These are phyloP conservation scores for Phlebopus sp. DNA, from an alignment of 1,284 basidiomycete species.

Conservation along the genomic window DNA sequence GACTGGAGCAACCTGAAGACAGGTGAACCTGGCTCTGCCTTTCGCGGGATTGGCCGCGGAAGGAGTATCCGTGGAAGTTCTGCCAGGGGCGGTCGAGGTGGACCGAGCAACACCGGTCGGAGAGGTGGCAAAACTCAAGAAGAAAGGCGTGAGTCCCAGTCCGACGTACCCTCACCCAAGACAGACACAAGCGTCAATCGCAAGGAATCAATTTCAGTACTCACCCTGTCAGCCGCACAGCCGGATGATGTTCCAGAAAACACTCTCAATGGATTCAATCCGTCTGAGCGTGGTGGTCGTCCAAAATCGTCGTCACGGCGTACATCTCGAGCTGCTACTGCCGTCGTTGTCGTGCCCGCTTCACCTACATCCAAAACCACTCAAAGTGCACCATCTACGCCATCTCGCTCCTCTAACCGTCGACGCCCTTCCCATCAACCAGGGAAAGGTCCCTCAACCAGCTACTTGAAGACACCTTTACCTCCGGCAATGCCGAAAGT, in stretches of 20 bases:
- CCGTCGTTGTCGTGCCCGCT: conserved; percentile 28
- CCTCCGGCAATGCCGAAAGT: conserved; percentile 23
- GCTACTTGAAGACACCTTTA: conserved; percentile 15
- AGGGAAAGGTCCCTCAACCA: conserved; percentile 14
- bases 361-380: conserved; percentile 30
- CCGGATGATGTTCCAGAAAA: conserved; percentile 18
- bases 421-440: conserved; percentile 37
- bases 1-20: conserved; percentile 42
- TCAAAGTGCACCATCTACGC: conserved; percentile 29
- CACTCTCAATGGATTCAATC: conserved; percentile 12
- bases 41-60: conserved; percentile 39
- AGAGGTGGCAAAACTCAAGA: conserved; percentile 23
- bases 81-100: conserved; percentile 27
- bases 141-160: conserved; percentile 23
- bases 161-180: conserved; percentile 17
- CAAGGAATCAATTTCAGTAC: conserved; percentile 14
- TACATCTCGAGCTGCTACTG: conserved; percentile 35
- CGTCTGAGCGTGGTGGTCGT: conserved; percentile 28
- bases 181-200: conserved; percentile 16
- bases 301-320: conserved; percentile 37
- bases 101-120: conserved; percentile 27
- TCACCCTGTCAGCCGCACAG: conserved; percentile 1
- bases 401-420: conserved; percentile 38
- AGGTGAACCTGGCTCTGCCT: conserved; percentile 49
- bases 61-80: conserved; percentile 33